These are phyloP conservation scores for Thelonectria blattea DNA, from an alignment of 2,329 filamentous ascomycete genomes.

Conservation along the genomic window DNA sequence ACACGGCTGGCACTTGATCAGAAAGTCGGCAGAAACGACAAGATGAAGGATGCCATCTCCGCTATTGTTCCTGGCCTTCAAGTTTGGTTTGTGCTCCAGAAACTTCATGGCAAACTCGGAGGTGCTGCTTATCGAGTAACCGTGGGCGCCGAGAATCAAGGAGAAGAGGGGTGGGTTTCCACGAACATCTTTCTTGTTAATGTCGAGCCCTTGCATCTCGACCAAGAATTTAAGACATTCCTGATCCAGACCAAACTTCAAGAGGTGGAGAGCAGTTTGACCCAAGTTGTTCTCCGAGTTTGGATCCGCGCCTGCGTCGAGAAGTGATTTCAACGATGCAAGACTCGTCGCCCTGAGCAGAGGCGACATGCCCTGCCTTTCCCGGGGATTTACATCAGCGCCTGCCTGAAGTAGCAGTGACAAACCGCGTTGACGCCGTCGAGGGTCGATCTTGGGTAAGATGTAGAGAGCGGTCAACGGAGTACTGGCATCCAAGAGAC, in stretches of 20 bases:
- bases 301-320: constrained; percentile 8
- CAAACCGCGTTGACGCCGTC: background rate
- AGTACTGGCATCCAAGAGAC: too few species aligned
- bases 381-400: constrained; percentile 1
- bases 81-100: background rate
- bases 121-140: background rate
- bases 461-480: background rate
- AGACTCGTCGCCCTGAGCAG: constrained; percentile 1
- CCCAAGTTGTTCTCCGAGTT: background rate
- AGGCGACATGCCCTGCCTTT: background rate
- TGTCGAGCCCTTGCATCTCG: background rate
- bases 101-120: background rate
- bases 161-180: background rate
- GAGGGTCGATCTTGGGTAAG: background rate
- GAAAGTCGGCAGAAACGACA: background rate
- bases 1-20: too few species aligned
- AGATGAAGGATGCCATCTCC: constrained; percentile 7
- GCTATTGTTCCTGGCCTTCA: background rate
- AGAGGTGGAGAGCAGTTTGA: background rate
- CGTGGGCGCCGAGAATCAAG: background rate
- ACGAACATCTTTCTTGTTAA: background rate
- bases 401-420: constrained; percentile 3
- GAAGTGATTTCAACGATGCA: background rate
- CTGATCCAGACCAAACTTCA: background rate
- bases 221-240: constrained; percentile 1